Base-by-base conservation (phyloP, 148 eudicot species). In the Camellia lanceoleosa region DNA sequence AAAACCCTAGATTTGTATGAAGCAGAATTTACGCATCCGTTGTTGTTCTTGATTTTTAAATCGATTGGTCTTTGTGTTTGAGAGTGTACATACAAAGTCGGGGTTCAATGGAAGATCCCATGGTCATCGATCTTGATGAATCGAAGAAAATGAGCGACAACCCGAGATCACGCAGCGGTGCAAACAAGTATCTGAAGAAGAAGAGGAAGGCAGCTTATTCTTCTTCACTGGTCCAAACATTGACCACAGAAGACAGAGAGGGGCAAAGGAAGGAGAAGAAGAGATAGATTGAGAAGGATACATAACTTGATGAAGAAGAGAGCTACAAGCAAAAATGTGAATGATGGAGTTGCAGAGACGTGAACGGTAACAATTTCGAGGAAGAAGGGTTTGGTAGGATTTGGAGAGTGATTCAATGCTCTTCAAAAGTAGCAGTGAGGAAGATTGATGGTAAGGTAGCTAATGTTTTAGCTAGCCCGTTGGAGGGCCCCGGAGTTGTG, bases 231-330 rank as follows among this genome's bases (percentile, higher is more conserved):
- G 46, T 13, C 3, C 74, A 77, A 61, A 49, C 55, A 54, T 68
- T 83, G 42, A 77, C 74, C 4, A 43, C 76, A 7, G 91, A 89
- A 77, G 95, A 91, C 81, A 89, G 87, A 80, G 86, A 86, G 13
- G 74, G 30, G 30, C 0, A 23, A 23, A 23, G 30, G 30, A 23
- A 23, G 30, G 30, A 23, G 30, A 23, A 23, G 30, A 23, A 23
- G 30, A 23, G 30, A 23, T 23, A 23, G 30, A 0, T 23, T 23
- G 30, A 23, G 30, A 23, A 23, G 30, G 30, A 23, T 23, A 23
- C 30, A 23, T 23, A 23, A 0, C 30, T 23, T 23, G 30, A 23
- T 23, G 30, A 23, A 23, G 30, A 23, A 23, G 30, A 23, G 30
- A 23, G 30, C 30, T 23, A 0, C 30, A 23, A 23, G 30, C 30